Base-by-base conservation (phyloP, 441 rosid species). In the Gossypium schwendimanii region DNA sequence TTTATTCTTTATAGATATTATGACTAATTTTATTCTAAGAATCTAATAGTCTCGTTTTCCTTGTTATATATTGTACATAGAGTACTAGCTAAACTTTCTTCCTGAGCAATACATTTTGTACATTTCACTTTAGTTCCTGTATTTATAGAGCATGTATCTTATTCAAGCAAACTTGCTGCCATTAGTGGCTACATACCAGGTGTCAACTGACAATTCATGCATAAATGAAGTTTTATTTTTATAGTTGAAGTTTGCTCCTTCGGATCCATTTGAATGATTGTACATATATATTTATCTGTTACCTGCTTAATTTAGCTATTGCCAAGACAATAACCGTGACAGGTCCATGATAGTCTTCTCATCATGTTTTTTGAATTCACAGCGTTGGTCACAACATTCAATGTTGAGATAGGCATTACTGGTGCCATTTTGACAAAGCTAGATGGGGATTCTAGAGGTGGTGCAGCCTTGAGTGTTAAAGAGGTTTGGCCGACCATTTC, bases 391-490 rank as follows among this genome's bases (percentile, higher is more conserved):
- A 91, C 97, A 24, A 85, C 96, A 24, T 92, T 95, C 88, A 92
- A 95, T 74, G 83, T 95, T 52, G 99, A 92, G 90, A 95, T 95
- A 69, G 99, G 99, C 73, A 95, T 95, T 78, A 92, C 98, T 14
- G 97, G 99, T 80, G 99, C 98, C 80, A 95, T 95, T 76, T 84
- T 95, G 84, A 91, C 99, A 52, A 95, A 95, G 91, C 84, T 95
- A 75, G 99, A 95, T 70, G 98, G 99, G 18, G 99, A 95, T 81
- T 95, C 99, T 73, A 89, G 99, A 89, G 99, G 98, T 76, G 98
- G 99, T 70, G 98, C 99, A 72, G 99, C 99, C 75, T 81, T 95
- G 79, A 92, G 99, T 82, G 98, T 95, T 60, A 92, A 92, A 82
- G 99, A 95, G 98, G 98, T 92, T 70, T 66, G 88, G 31, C 39